phyloP scores from a whole-genome alignment of 257 asterid genomes.

The Cynanchum wilfordii region DNA sequence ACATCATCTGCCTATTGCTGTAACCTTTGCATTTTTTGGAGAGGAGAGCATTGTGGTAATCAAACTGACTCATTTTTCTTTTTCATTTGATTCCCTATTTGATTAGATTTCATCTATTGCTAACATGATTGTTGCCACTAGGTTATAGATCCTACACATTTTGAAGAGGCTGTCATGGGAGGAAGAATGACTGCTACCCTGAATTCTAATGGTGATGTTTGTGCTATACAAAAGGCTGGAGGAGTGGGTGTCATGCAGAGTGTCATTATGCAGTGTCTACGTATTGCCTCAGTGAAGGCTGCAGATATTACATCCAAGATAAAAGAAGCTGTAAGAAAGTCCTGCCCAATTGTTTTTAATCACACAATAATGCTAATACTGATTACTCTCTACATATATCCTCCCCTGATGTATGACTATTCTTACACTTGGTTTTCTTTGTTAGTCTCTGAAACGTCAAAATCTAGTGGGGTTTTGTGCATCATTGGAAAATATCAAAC shows the following conservation, averaged over 20 bases:
- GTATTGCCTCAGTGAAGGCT: slow-evolving; percentile 86
- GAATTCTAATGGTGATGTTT: slow-evolving; percentile 76
- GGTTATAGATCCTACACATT: slow-evolving; percentile 88
- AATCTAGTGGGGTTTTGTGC: neutral
- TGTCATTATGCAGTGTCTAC: slow-evolving; percentile 89
- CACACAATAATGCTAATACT: neutral
- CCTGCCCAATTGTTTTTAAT: slow-evolving; percentile 1
- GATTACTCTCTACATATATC: neutral
- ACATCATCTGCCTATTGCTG: slow-evolving; percentile 93
- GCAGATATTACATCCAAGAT: slow-evolving; percentile 84
- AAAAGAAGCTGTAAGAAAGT: slow-evolving; percentile 62
- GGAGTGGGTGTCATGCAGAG: slow-evolving; percentile 77
- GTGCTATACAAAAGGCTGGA: slow-evolving; percentile 95
- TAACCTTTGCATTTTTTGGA: slow-evolving; percentile 87
- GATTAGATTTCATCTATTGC: neutral
- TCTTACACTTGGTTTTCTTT: neutral
- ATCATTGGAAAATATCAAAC: neutral
- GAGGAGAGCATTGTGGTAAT: slow-evolving; percentile 66
- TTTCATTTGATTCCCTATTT: neutral
- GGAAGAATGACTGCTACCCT: slow-evolving; percentile 84
- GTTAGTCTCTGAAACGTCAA: neutral
- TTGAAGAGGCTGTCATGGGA: slow-evolving; percentile 90
- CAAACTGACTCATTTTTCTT: slow-evolving; percentile 1
- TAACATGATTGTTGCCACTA: slow-evolving; percentile 20
- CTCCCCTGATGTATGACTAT: neutral